These are phyloP conservation scores for Sporothrix pseudoabietina DNA, from an alignment of 2,329 filamentous ascomycete species.

Conservation along the genomic window DNA sequence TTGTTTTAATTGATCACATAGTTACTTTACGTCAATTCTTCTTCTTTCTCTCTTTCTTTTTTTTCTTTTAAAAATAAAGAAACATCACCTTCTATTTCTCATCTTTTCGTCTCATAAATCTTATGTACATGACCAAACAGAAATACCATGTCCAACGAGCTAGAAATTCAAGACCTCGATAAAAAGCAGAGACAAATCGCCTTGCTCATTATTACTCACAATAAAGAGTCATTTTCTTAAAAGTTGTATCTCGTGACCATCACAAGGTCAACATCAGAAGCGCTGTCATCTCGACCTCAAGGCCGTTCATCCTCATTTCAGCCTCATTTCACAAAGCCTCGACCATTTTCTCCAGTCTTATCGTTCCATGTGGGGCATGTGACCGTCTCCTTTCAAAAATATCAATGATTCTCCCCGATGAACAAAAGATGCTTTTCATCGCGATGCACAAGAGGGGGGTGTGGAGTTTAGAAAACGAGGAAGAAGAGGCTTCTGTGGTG, in stretches of 20 bases:
- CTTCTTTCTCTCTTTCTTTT: too few species aligned
- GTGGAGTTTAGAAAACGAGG: background rate
- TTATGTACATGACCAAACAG: too few species aligned
- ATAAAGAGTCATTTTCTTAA: background rate
- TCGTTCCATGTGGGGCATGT: background rate
- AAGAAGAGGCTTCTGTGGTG: too few species aligned
- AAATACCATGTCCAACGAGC: background rate
- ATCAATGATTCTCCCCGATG: background rate
- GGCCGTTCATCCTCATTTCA: background rate
- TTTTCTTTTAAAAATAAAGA: background rate
- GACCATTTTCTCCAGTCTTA: background rate
- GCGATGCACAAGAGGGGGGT: constrained; percentile 8
- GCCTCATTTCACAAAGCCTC: background rate
- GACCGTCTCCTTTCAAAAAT: background rate
- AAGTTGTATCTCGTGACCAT: background rate
- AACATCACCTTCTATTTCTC: background rate
- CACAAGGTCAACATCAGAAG: background rate
- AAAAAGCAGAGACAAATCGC: background rate
- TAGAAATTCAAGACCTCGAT: background rate
- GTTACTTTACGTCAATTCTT: too few species aligned
- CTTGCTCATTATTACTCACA: background rate
- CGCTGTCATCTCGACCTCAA: background rate
- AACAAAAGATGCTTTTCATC: background rate
- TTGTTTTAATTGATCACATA: background rate
- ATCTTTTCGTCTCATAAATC: too few species aligned